Conservation (phyloP, 129 eudicot species). For the Artemisia tridentata region DNA sequence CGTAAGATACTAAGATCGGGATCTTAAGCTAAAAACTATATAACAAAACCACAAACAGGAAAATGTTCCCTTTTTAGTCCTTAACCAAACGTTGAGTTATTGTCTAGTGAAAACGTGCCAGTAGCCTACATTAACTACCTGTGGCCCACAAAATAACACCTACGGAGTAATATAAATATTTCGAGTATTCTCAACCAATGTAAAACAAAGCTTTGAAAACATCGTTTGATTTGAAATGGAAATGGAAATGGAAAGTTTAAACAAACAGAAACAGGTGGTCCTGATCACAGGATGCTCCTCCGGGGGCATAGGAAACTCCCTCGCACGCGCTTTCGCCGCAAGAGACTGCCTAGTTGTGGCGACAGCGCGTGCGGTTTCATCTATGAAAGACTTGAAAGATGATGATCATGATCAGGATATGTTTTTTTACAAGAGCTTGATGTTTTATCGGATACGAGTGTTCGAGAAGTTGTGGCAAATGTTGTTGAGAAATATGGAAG, state of each 20-base stretch:
- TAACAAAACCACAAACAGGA: too few relatives aligned
- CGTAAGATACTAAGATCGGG: too few relatives aligned
- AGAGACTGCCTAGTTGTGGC: slow-evolving; percentile 70
- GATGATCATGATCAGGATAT: slow-evolving; percentile 29
- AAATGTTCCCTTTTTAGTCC: too few relatives aligned
- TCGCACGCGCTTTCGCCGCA: slow-evolving; percentile 73
- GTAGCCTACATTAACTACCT: too few relatives aligned
- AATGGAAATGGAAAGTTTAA: slow-evolving; percentile 27
- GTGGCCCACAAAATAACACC: too few relatives aligned
- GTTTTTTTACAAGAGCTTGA: slow-evolving; percentile 65
- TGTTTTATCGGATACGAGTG: slow-evolving; percentile 65
- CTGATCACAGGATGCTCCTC: slow-evolving; percentile 77
- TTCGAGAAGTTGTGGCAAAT: slow-evolving; percentile 41
- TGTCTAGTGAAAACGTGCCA: too few relatives aligned
- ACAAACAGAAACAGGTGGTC: slow-evolving; percentile 62
- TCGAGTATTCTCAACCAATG: too few relatives aligned
- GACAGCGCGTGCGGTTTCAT: slow-evolving; percentile 58
- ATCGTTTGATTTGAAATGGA: neutral
- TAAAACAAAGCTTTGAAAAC: neutral
- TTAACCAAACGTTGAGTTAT: too few relatives aligned
- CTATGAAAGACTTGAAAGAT: slow-evolving; percentile 51
- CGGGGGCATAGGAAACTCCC: slow-evolving; percentile 94
- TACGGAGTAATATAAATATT: too few relatives aligned
- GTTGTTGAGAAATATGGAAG: slow-evolving; percentile 64
- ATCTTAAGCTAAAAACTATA: too few relatives aligned